Conservation (phyloP, 2,329 filamentous ascomycete genomes). For the Pleurostoma richardsiae region DNA sequence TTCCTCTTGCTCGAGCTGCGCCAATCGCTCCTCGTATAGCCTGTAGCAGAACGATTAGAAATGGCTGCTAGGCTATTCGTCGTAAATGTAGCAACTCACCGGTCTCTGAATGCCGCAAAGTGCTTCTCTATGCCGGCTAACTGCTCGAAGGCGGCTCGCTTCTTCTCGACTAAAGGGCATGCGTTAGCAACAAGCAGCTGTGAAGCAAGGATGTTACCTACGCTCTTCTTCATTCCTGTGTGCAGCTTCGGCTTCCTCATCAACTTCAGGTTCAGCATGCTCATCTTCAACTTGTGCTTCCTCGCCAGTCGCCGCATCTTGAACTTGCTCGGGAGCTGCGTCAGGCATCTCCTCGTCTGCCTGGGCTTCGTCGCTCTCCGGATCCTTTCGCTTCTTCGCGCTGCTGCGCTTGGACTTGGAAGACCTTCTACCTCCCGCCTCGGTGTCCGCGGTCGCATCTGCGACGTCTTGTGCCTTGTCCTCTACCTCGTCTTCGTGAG, state of each 20-base stretch:
- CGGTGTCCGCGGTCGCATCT: conserved; percentile 14
- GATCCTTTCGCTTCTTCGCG: conserved; percentile 22
- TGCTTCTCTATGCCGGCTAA: conserved; percentile 79
- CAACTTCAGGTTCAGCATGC: conserved; percentile 46
- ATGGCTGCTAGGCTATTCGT: neutral
- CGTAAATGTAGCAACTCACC: conserved; percentile 38
- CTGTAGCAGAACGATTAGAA: conserved; percentile 37
- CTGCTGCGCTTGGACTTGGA: conserved; percentile 20
- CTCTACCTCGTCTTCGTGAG: conserved; percentile 34
- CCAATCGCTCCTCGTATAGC: conserved; percentile 82
- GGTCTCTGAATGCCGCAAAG: conserved; percentile 80
- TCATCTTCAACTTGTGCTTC: conserved; percentile 51
- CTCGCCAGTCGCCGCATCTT: conserved; percentile 25
- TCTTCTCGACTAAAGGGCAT: conserved; percentile 61
- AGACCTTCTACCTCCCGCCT: conserved; percentile 12
- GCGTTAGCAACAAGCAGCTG: conserved; percentile 16
- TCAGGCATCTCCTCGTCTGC: conserved; percentile 10
- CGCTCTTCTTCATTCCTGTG: conserved; percentile 62
- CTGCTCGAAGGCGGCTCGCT: conserved; percentile 74
- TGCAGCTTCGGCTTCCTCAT: conserved; percentile 54
- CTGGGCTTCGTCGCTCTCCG: conserved; percentile 15
- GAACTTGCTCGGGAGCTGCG: conserved; percentile 9
- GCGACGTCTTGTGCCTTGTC: conserved; percentile 32
- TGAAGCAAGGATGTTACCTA: conserved; percentile 26
- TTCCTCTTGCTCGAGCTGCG: conserved; percentile 70